Conservation (phyloP, 345 rosid genomes). For the Lepidium aucheri region DNA sequence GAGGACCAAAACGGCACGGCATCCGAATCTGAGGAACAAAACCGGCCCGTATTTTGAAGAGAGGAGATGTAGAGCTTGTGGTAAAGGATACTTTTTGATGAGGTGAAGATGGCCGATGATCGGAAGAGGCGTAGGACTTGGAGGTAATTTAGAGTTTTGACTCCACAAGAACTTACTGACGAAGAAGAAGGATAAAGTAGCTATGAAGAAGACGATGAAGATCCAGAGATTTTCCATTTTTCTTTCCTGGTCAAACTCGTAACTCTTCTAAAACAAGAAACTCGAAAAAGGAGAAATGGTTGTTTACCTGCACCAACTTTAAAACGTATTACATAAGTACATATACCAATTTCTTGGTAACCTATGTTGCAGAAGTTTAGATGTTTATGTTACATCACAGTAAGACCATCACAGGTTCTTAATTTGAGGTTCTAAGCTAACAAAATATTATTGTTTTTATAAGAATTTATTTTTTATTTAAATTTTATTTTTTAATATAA, state of each 20-base stretch:
- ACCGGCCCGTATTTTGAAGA: conserved; percentile 36
- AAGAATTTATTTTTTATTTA: too few species aligned
- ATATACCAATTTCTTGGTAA: too few species aligned
- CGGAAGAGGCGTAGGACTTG: conserved; percentile 40
- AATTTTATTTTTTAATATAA: too few species aligned
- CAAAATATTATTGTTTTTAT: too few species aligned
- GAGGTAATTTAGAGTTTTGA: conserved; percentile 26
- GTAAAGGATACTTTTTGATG: conserved; percentile 33
- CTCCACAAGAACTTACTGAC: not conserved
- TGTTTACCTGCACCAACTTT: too few species aligned
- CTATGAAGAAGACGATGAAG: conserved; percentile 3
- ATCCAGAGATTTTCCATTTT: conserved; percentile 18
- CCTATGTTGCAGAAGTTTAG: too few species aligned
- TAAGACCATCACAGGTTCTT: too few species aligned
- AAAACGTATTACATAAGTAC: too few species aligned
- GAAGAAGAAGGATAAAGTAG: conserved; percentile 1
- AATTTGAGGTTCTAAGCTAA: too few species aligned
- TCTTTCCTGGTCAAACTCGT: not conserved
- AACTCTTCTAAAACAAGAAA: not conserved
- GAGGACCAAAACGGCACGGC: conserved; percentile 30
- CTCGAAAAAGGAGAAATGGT: too few species aligned
- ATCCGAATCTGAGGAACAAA: conserved; percentile 38
- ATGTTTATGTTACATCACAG: too few species aligned
- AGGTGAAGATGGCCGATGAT: conserved; percentile 49
- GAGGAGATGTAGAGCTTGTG: conserved; percentile 29